Evolutionary conservation across 2,329 filamentous ascomycete genomes (phyloP).

Genomic region (Exophiala xenobiotica): DNA sequence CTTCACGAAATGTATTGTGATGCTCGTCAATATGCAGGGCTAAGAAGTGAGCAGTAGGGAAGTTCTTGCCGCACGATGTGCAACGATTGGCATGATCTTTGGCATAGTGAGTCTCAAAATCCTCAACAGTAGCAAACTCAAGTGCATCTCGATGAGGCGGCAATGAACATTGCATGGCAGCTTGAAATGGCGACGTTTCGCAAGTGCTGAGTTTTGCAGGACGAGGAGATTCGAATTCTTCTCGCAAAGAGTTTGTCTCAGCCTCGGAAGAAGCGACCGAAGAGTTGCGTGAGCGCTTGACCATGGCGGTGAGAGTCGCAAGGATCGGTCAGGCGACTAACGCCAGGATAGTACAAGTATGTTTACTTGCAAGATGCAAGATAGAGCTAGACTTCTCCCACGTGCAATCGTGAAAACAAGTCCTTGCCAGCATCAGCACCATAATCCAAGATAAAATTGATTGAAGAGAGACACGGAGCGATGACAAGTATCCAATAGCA

Average conservation of each 20-base stretch:
- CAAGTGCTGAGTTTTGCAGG: constrained; percentile 31
- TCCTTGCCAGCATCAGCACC: no score
- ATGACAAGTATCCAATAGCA: constrained; percentile 4
- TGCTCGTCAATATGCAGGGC: constrained; percentile 84
- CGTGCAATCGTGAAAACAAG: neutral
- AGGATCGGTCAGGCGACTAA: constrained; percentile 4
- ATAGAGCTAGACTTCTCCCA: neutral
- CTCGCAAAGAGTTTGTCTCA: constrained; percentile 21
- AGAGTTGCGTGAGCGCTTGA: constrained; percentile 59
- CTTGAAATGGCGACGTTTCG: constrained; percentile 48
- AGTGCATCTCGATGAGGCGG: constrained; percentile 73
- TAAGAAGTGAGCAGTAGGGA: constrained; percentile 79
- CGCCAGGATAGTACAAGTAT: constrained; percentile 1
- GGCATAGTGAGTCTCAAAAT: constrained; percentile 84
- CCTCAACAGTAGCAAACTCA: constrained; percentile 70
- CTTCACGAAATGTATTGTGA: constrained; percentile 76
- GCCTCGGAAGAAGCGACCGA: constrained; percentile 45
- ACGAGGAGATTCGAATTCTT: constrained; percentile 32
- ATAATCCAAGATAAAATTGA: constrained; percentile 1
- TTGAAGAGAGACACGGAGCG: constrained; percentile 11
- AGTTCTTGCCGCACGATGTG: constrained; percentile 78
- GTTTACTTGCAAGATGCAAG: neutral
- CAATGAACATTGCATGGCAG: constrained; percentile 74
- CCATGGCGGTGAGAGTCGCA: constrained; percentile 45
- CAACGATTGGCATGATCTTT: constrained; percentile 82